These are phyloP conservation scores for Entomortierella chlamydospora DNA, from an alignment of 192 early-diverging fungal genomes.

Conservation along the genomic window DNA sequence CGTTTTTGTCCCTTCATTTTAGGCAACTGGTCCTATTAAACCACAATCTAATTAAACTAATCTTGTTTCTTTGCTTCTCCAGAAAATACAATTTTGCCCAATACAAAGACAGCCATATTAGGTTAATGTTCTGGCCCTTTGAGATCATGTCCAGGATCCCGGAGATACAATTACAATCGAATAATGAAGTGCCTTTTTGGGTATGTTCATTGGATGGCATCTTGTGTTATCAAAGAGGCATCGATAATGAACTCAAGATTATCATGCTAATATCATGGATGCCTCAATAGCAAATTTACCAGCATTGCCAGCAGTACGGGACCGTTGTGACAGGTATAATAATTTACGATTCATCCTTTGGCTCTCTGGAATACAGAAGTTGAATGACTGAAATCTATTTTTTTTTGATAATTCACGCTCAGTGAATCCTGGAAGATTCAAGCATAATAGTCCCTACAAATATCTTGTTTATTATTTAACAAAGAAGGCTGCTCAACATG, in stretches of 20 bases:
- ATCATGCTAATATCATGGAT: not conserved
- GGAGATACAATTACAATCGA: slow-evolving; percentile 1
- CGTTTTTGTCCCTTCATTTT: not conserved
- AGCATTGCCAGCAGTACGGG: not conserved
- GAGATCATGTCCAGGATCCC: slow-evolving; percentile 18
- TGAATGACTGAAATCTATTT: too few relatives aligned
- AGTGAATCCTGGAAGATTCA: not conserved
- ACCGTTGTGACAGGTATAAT: slow-evolving; percentile 2
- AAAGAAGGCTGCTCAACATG: not conserved
- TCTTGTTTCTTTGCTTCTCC: not conserved
- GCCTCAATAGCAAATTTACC: slow-evolving; percentile 5
- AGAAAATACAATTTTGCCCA: slow-evolving; percentile 33
- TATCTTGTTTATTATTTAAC: not conserved
- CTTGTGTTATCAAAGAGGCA: not conserved
- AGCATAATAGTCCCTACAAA: not conserved
- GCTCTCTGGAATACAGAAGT: too few relatives aligned
- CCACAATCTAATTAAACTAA: not conserved
- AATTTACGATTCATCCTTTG: not conserved
- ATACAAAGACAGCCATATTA: not conserved
- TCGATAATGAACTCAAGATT: not conserved
- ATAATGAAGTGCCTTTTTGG: not conserved
- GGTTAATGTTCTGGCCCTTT: slow-evolving; percentile 5
- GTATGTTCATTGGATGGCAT: not conserved
- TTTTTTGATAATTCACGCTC: not conserved
- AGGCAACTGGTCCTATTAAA: not conserved